These are phyloP conservation scores for Starmerella stellata DNA, from an alignment of 805 yeast genomes.

Conservation along the genomic window DNA sequence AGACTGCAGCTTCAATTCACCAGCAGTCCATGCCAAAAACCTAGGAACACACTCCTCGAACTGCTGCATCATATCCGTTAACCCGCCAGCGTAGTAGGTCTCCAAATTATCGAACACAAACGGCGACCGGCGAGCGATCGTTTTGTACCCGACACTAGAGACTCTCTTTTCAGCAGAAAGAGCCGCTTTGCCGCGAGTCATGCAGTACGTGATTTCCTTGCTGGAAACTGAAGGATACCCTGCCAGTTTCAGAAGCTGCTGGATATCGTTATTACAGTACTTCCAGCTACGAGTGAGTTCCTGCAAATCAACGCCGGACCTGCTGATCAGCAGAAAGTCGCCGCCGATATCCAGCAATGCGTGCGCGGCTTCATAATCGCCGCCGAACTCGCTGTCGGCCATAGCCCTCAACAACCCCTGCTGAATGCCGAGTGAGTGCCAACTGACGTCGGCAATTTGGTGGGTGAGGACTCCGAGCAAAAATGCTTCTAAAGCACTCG, in stretches of 20 bases:
- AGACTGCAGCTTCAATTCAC: slow-evolving; percentile 13
- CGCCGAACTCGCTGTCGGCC: slow-evolving; percentile 37
- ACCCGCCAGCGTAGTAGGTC: slow-evolving; percentile 36
- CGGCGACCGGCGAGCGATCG: slow-evolving; percentile 29
- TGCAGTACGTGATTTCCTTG: slow-evolving; percentile 26
- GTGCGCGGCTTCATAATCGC: slow-evolving; percentile 35
- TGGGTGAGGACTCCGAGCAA: slow-evolving; percentile 42
- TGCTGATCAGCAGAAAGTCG: slow-evolving; percentile 32
- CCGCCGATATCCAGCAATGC: slow-evolving; percentile 41
- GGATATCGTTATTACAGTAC: slow-evolving; percentile 30
- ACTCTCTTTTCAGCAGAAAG: slow-evolving; percentile 30
- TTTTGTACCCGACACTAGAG: slow-evolving; percentile 20
- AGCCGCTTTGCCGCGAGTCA: slow-evolving; percentile 38
- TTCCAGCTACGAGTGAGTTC: slow-evolving; percentile 18
- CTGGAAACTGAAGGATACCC: slow-evolving; percentile 6
- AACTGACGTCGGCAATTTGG: slow-evolving; percentile 45
- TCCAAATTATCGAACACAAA: slow-evolving; percentile 28
- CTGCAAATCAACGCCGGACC: slow-evolving; percentile 22
- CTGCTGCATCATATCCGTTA: slow-evolving; percentile 30
- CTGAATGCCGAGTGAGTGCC: slow-evolving; percentile 43
- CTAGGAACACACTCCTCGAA: slow-evolving; percentile 26
- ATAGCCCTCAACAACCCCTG: slow-evolving; percentile 40
- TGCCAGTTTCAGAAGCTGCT: slow-evolving; percentile 28
- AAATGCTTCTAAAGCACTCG: slow-evolving; percentile 31
- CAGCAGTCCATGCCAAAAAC: slow-evolving; percentile 29